Percentiles rank a stretch among this genome's conserved stretches.
Evolutionary conservation across 2,329 filamentous ascomycete genomes (phyloP).

Genomic region (Chaetomium sp.): DNA sequence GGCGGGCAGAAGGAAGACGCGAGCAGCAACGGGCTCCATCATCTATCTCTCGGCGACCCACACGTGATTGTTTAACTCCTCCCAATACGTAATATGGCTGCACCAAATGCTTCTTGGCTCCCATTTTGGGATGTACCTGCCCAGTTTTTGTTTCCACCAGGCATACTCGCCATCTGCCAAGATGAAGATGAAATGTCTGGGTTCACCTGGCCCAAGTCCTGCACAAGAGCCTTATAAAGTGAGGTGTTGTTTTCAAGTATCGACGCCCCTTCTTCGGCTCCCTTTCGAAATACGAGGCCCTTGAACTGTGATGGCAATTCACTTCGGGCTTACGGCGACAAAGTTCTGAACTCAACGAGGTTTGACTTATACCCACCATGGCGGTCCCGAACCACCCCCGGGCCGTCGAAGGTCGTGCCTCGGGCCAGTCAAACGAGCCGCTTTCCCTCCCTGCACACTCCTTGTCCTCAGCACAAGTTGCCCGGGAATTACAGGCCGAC

Average conservation of each 20-base stretch:
- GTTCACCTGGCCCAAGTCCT: not conserved
- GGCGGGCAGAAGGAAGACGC: not conserved
- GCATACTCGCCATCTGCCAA: not conserved
- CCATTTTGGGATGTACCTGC: not conserved
- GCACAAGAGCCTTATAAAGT: not conserved
- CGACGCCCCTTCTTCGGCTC: not conserved
- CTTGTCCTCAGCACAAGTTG: conserved; percentile 62
- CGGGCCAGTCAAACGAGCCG: conserved; percentile 51
- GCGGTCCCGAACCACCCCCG: not conserved
- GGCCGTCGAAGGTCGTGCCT: conserved; percentile 37
- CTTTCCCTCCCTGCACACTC: conserved; percentile 65
- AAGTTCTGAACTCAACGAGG: not conserved
- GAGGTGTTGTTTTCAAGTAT: not conserved
- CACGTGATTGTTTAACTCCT: not conserved
- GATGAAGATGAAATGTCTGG: too few species aligned
- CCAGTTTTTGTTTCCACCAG: not conserved
- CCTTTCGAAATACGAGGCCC: not conserved
- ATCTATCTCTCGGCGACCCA: not conserved
- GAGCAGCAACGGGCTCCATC: not conserved
- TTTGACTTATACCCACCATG: not conserved
- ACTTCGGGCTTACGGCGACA: not conserved
- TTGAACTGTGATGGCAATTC: not conserved
- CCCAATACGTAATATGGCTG: not conserved
- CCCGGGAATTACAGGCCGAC: conserved; percentile 62
- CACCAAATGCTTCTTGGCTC: not conserved